Evolutionary conservation across 148 eudicot genomes (phyloP), one percentile per base, ranked within the genome.

Genomic region (Vaccinium macrocarpon): DNA sequence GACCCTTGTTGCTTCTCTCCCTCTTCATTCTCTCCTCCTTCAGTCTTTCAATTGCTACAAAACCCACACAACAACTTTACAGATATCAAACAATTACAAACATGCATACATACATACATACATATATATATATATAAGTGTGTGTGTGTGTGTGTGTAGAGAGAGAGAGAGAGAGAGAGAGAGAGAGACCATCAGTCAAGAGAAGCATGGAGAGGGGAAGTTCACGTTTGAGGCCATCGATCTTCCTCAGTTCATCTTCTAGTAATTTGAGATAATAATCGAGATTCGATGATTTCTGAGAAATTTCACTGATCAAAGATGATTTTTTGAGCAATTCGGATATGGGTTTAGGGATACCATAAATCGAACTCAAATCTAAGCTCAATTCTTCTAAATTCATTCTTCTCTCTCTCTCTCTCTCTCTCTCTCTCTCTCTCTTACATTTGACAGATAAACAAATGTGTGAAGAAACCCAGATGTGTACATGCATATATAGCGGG

Each of bases 211-310:
- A 94, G 27, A 90, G 81, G 35, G 98, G 97, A 16, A 95, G 90
- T 75, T 94, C 95, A 48, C 92, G 93, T 80, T 89, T 90, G 77
- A 92, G 92, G 7, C 87, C 93, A 10, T 91, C 86, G 73, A 94
- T 85, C 86, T 93, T 95, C 13, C 64, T 82, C 68, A 91, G 80
- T 76, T 95, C 98, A 0, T 83, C 85, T 48, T 91, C 91, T 56
- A 94, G 84, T 2, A 73, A 21, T 16, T 56, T 9, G 53, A 94
- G 81, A 78, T 82, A 85, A 25, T 81, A 86, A 23, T 83, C 85
- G n/a, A 92, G 90, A 53, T 84, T 88, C 0, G 85, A 46, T 42
- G 88, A 23, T 66, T 84, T 87, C 29, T 78, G 74, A 13, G 84
- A 87, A 82, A 81, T 13, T n/a, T 57, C 82, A 27, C 59, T 76